Percentiles rank a stretch among this genome's conserved stretches.
Conservation (phyloP, 345 rosid species). For the Salix brachista region DNA sequence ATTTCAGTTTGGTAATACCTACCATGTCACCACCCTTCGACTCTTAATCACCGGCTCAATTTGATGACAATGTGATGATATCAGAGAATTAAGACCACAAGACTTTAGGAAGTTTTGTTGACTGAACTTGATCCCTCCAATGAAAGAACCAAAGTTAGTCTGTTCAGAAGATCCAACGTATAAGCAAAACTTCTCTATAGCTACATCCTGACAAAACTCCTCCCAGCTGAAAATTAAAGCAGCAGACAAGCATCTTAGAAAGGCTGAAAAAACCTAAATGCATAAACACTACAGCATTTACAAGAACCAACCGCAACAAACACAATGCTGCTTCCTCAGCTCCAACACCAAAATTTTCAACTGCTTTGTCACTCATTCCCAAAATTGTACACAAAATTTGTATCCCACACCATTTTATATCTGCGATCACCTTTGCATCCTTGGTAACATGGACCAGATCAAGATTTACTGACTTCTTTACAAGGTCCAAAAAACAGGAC, state of each 20-base stretch:
- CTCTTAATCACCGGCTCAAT: conserved; percentile 42
- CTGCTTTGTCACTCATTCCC: conserved; percentile 47
- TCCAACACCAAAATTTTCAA: conserved; percentile 39
- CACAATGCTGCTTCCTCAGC: conserved; percentile 55
- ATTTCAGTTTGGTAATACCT: conserved; percentile 10
- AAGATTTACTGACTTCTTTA: conserved; percentile 28
- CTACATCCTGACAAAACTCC: conserved; percentile 74
- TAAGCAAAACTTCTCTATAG: conserved; percentile 62
- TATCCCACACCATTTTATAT: conserved; percentile 63
- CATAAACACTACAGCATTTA: conserved; percentile 1
- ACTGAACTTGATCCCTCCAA: conserved; percentile 21
- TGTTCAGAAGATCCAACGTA: conserved; percentile 41
- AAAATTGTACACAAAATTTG: conserved; percentile 53
- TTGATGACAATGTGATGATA: conserved; percentile 28
- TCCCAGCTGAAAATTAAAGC: conserved; percentile 61
- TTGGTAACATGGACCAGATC: conserved; percentile 15
- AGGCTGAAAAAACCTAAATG: conserved; percentile 13
- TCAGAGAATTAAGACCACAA: conserved; percentile 26
- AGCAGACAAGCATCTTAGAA: conserved; percentile 9
- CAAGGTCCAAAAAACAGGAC: conserved; percentile 71
- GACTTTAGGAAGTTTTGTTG: conserved; percentile 36
- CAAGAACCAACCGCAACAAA: conserved; percentile 62
- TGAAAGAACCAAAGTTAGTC: conserved; percentile 20
- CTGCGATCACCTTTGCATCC: conserved; percentile 32
- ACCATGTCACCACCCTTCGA: conserved; percentile 48